Evolutionary conservation across 2,329 filamentous ascomycete species (phyloP).

Genomic region (Lasiodiplodia theobromae): DNA sequence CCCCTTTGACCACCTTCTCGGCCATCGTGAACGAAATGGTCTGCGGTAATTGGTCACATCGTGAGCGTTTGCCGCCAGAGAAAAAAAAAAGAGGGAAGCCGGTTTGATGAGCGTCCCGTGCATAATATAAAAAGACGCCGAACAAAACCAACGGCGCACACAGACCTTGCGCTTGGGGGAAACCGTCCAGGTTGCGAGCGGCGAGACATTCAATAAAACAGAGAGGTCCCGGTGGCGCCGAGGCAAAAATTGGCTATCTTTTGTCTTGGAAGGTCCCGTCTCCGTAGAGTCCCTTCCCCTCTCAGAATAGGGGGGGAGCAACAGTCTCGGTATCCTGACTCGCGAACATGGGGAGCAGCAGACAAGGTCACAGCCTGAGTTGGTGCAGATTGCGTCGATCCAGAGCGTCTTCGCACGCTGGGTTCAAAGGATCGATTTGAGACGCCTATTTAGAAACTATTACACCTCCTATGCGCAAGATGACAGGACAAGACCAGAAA

Average conservation of each 20-base stretch:
- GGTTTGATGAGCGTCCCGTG: constrained; percentile 18
- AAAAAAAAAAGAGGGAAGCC: not conserved
- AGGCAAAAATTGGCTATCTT: constrained; percentile 13
- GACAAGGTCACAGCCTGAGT: not conserved
- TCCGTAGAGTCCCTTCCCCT: constrained; percentile 17
- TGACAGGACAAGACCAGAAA: constrained; percentile 30
- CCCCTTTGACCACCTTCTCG: not conserved
- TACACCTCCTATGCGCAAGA: constrained; percentile 32
- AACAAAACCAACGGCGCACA: not conserved
- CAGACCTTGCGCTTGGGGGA: constrained; percentile 13
- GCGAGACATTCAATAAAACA: constrained; percentile 22
- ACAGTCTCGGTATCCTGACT: constrained; percentile 14
- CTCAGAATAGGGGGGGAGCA: constrained; percentile 22
- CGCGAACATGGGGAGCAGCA: constrained; percentile 10
- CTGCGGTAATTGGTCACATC: not conserved
- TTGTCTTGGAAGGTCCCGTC: constrained; percentile 21
- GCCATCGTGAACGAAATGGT: too few species aligned
- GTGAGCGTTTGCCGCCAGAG: not conserved
- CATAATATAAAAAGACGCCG: constrained; percentile 1
- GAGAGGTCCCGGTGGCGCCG: constrained; percentile 17
- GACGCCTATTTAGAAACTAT: constrained; percentile 30
- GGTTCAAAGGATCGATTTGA: constrained; percentile 29
- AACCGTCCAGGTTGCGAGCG: constrained; percentile 7
- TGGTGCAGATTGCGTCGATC: constrained; percentile 23
- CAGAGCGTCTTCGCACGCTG: constrained; percentile 19